Base-by-base conservation (phyloP, 129 eudicot species). In the Chrysanthemum seticuspe region DNA sequence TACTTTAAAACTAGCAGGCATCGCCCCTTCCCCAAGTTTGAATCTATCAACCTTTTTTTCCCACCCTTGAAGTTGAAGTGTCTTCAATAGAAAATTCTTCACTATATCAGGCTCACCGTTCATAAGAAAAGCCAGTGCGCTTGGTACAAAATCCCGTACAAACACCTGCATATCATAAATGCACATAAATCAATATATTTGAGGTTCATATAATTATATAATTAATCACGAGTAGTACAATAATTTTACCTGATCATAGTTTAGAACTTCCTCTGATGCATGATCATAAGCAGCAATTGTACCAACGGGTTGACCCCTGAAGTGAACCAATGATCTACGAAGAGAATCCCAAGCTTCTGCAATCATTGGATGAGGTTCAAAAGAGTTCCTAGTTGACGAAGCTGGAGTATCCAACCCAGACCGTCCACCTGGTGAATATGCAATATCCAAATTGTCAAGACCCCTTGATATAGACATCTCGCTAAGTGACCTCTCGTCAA, bases 1-100 rank as follows among this genome's bases (percentile, higher is more conserved):
- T 67, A 94, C 99, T 76, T 94, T 94, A 67, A 94, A 94, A 78
- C 99, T 94, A 74, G 98, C 98, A 34, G 98, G 98, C 98, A 94
- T 94, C 27, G 84, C 98, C 55, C 98, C 98, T 87, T 94, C 98
- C 13, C 98, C 98, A 18, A 94, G 96, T 76, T 86, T 90, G 71
- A 94, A 94, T 73, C 92, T 88, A 65, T 94, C 98, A 25, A 94
- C 57, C 84, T 84, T 84, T 72, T 94, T 94, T 80, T 94, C 98
- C 97, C 98, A 90, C 19, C 93, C 85, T 82, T 94, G 98, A 75
- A 94, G 97, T 74, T 90, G 97, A 71, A 90, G 91, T 13, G 98
- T 94, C 78, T 90, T 94, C 63, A 94, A 44, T 23, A 94, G 68
- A 81, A 90, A 94, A 70, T 94, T 90, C 74, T 90, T 90, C 25